These are phyloP conservation scores for Gossypium schwendimanii DNA, from an alignment of 441 rosid genomes.

Conservation along the genomic window DNA sequence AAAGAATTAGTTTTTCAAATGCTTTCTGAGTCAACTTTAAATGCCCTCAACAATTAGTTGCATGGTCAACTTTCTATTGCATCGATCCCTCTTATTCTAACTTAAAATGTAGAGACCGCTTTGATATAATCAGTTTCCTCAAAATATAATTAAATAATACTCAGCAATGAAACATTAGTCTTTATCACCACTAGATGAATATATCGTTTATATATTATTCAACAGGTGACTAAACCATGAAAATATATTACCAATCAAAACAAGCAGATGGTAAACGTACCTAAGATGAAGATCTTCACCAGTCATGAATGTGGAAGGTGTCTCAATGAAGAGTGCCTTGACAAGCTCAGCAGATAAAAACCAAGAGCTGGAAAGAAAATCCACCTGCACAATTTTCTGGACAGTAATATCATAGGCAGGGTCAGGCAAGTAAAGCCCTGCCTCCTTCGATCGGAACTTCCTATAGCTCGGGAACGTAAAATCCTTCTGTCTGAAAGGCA, in stretches of 20 bases:
- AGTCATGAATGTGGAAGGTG: conserved; percentile 80
- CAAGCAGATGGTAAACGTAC: conserved; percentile 23
- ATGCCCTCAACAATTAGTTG: conserved; percentile 6
- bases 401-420: conserved; percentile 87
- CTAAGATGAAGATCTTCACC: conserved; percentile 99
- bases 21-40: conserved; percentile 22
- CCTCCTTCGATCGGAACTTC: conserved; percentile 85
- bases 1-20: conserved; percentile 15
- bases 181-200: not conserved
- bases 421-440: conserved; percentile 90
- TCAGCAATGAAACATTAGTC: not conserved
- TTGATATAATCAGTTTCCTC: not conserved
- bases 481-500: conserved; percentile 89
- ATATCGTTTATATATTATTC: conserved; percentile 13
- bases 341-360: conserved; percentile 85
- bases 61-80: not conserved
- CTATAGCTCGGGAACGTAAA: conserved; percentile 91
- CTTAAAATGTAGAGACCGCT: not conserved
- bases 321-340: conserved; percentile 77
- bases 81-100: not conserved
- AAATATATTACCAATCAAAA: not conserved
- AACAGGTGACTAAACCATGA: conserved; percentile 31
- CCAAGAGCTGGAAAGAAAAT: conserved; percentile 97
- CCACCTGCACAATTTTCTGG: conserved; percentile 76
- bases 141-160: not conserved